Conservation (phyloP, 257 asterid genomes). For the Penstemon davidsonii region DNA sequence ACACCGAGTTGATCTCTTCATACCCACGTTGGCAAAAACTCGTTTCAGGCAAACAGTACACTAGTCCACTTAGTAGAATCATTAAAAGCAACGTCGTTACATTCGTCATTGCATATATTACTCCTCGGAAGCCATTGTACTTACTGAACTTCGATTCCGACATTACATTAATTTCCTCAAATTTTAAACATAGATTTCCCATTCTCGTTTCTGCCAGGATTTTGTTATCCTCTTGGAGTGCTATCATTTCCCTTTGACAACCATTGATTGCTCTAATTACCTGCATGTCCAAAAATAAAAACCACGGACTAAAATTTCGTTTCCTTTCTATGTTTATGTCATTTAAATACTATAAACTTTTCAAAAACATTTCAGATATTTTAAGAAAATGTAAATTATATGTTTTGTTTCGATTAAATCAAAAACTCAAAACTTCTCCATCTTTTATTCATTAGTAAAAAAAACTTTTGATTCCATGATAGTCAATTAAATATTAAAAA, state of each 20-base stretch:
- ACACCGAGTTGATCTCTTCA: constrained; percentile 39
- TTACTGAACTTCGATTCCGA: constrained; percentile 61
- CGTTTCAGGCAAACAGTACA: constrained; percentile 64
- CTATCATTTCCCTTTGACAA: constrained; percentile 61
- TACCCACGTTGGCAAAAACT: constrained; percentile 42
- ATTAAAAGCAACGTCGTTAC: constrained; percentile 62
- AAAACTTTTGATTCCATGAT: too few species aligned
- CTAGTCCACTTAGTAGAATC: constrained; percentile 65
- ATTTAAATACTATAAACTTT: too few species aligned
- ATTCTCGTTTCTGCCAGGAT: constrained; percentile 56
- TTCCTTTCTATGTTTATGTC: too few species aligned
- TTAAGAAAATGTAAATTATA: too few species aligned
- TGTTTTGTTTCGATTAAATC: too few species aligned
- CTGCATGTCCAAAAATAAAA: constrained; percentile 33
- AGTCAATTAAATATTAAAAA: neutral
- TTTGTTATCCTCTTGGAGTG: constrained; percentile 63
- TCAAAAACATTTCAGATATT: too few species aligned
- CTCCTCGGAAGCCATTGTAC: constrained; percentile 73
- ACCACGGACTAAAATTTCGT: too few species aligned
- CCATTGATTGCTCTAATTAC: constrained; percentile 56
- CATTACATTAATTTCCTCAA: constrained; percentile 43
- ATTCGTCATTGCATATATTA: constrained; percentile 66
- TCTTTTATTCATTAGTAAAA: too few species aligned
- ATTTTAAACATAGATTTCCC: constrained; percentile 45
- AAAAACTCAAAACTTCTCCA: neutral